Evolutionary conservation across 164 flowering plant genomes (phyloP).

Genomic region (Umbellularia californica): DNA sequence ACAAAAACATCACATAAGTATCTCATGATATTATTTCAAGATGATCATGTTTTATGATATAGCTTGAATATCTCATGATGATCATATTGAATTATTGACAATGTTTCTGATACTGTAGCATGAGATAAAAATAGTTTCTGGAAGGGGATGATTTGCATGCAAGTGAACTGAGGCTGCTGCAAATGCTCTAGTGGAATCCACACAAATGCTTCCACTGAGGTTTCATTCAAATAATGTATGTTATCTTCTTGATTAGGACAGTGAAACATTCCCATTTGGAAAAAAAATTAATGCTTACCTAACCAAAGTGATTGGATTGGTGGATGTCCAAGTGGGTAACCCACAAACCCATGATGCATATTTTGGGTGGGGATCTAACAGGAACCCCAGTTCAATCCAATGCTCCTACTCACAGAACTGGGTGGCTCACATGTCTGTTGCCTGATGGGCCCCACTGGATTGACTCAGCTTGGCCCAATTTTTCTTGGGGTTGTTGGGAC

Average conservation of each 20-base stretch:
- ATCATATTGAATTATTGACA: too few relatives aligned
- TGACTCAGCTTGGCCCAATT: too few relatives aligned
- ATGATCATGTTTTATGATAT: too few relatives aligned
- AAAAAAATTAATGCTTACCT: background rate
- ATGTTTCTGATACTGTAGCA: too few relatives aligned
- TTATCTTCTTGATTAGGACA: background rate
- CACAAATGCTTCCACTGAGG: background rate
- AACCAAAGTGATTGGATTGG: background rate
- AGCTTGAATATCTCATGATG: too few relatives aligned
- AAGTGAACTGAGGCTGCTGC: background rate
- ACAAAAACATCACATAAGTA: too few relatives aligned
- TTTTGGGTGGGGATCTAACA: background rate
- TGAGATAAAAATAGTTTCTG: too few relatives aligned
- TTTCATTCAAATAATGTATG: background rate
- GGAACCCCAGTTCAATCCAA: constrained; percentile 1
- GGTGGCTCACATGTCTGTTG: background rate
- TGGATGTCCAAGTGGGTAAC: background rate
- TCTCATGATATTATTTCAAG: too few relatives aligned
- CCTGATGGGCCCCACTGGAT: background rate
- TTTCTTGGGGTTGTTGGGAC: too few relatives aligned
- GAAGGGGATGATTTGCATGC: background rate
- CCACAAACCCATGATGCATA: background rate
- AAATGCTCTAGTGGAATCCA: background rate
- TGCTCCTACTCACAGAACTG: background rate
- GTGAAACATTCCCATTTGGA: too few relatives aligned